Base-by-base conservation (phyloP, 192 early-diverging fungal species). In the Coemansia sp. region DNA sequence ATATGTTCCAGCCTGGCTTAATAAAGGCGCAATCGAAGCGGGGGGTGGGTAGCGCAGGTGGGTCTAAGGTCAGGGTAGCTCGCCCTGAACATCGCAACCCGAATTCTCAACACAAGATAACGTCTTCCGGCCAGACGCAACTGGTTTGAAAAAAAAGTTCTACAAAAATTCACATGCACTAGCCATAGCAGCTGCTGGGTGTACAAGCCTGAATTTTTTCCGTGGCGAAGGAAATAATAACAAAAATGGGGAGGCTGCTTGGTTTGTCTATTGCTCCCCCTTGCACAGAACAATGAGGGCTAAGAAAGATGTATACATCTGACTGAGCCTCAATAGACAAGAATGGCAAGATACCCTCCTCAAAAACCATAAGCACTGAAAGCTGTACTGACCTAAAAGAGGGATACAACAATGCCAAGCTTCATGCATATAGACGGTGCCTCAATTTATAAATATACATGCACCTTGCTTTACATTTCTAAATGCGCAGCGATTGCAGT, bases 231-330 rank as follows among this genome's bases (percentile, higher is more conserved):
- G 40, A 28, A 47, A 54, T 53, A 52, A 59, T 38, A 63, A 40
- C 56, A 59, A 57, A 51, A 70, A 59, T 34, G 37, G 68, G 62
- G 62, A 60, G 62, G 42, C 28, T 48, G 54, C 14, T 46, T 46
- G 46, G 25, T 57, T 55, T 71, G 68, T 64, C 68, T 59, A 58
- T 44, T 15, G 53, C 25, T 31, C 37, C 65, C 65, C 57, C 46
- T 22, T 68, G 34, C 72, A 68, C 15, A 60, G 72, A 64, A 74
- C 72, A 74, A 74, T 74, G 62, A 22, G 12, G 47, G 48, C 62
- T 20, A 59, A 55, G n/a, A 25, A 57, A 3, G n/a, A 14, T 19
- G 28, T 20, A 38, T 7, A 22, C 20, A 9, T 21, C 38, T 44
- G 31, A 20, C n/a, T 62, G 38, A 40, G 11, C 38, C 47, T 54